Evolutionary conservation across 2,329 filamentous ascomycete species (phyloP).

Genomic region (Diplocarpon mali): DNA sequence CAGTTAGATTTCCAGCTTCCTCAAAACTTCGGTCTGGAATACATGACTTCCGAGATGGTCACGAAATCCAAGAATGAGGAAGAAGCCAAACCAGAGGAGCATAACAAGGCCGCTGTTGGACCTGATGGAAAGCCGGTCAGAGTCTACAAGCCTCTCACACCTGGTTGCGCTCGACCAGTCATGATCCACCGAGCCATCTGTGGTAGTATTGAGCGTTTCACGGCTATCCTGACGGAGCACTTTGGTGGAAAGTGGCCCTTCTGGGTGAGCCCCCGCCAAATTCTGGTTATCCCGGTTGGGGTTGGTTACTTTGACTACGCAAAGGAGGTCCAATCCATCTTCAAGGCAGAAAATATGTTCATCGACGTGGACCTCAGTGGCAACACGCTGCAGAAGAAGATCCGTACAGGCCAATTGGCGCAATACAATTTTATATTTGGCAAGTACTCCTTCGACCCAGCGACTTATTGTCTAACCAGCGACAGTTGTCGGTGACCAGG

Average conservation of each 20-base stretch:
- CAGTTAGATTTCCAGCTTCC: slow-evolving; percentile 86
- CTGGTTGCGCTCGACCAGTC: slow-evolving; percentile 67
- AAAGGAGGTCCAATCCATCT: slow-evolving; percentile 57
- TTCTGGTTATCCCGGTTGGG: slow-evolving; percentile 69
- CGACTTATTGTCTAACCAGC: not conserved
- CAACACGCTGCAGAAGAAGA: slow-evolving; percentile 85
- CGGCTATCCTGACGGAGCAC: slow-evolving; percentile 72
- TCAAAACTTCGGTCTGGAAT: slow-evolving; percentile 78
- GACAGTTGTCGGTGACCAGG: slow-evolving; percentile 49
- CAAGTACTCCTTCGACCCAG: slow-evolving; percentile 29
- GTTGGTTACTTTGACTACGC: slow-evolving; percentile 63
- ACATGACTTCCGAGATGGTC: slow-evolving; percentile 60
- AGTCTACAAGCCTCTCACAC: slow-evolving; percentile 41
- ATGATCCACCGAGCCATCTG: slow-evolving; percentile 80
- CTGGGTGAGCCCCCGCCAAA: slow-evolving; percentile 77
- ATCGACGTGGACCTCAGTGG: slow-evolving; percentile 60
- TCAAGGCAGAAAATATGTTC: slow-evolving; percentile 58
- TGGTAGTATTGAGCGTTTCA: slow-evolving; percentile 57
- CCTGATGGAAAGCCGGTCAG: slow-evolving; percentile 32
- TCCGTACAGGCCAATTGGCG: slow-evolving; percentile 66
- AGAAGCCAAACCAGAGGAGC: slow-evolving; percentile 30
- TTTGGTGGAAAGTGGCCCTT: slow-evolving; percentile 84
- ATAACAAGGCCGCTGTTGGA: slow-evolving; percentile 31
- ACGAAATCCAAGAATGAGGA: slow-evolving; percentile 30
- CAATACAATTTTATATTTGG: slow-evolving; percentile 80